phyloP scores from a whole-genome alignment of 129 eudicot genomes.

The Scalesia atractyloides region DNA sequence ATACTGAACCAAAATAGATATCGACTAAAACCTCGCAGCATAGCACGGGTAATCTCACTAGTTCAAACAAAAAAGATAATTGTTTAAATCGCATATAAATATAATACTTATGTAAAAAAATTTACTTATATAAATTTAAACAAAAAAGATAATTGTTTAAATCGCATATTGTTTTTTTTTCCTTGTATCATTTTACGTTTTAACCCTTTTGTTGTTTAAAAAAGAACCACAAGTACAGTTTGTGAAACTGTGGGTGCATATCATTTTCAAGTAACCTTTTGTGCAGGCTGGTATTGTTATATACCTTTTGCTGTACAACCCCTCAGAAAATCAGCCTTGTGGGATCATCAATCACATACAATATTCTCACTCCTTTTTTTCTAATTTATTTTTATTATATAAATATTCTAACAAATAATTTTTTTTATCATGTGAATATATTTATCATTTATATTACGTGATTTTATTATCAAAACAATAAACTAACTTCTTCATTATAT shows the following conservation, averaged over 20 bases:
- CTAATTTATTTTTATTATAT: background rate
- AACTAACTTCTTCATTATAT: too few species aligned
- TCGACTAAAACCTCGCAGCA: too few species aligned
- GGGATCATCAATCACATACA: constrained; percentile 24
- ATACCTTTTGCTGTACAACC: constrained; percentile 34
- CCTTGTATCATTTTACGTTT: background rate
- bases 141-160: background rate
- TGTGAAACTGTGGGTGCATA: constrained; percentile 41
- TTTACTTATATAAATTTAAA: too few species aligned
- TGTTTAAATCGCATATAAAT: background rate
- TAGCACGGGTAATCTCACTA: too few species aligned
- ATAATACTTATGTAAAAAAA: too few species aligned
- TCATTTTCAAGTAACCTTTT: constrained; percentile 27
- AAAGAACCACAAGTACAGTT: constrained; percentile 37
- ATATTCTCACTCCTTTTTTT: background rate
- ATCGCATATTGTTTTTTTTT: background rate
- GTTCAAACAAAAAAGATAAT: background rate
- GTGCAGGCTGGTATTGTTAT: constrained; percentile 32
- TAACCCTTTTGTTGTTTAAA: background rate
- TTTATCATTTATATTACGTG: too few species aligned
- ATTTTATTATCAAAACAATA: background rate
- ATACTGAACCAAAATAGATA: too few species aligned
- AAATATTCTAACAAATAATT: background rate
- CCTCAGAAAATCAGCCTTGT: constrained; percentile 18
- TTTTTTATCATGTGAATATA: too few species aligned